Conservation (phyloP, 139 green algal genomes). For the Micromonas pusilla region DNA sequence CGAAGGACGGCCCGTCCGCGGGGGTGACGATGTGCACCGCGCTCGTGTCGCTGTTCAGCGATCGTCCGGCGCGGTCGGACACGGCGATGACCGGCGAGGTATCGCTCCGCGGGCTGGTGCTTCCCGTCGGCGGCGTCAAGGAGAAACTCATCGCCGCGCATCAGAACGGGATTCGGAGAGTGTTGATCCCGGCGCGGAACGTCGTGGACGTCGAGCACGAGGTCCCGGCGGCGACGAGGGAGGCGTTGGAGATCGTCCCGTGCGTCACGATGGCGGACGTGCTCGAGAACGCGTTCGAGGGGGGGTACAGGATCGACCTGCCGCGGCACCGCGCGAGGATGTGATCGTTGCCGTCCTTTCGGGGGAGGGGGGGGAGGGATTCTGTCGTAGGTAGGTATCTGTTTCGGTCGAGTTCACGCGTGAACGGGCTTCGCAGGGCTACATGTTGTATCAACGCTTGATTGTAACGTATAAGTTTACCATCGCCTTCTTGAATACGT, state of each 20-base stretch:
- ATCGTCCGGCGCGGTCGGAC: slow-evolving; percentile 40
- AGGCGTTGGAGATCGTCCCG: slow-evolving; percentile 29
- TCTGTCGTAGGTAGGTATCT: too few relatives aligned
- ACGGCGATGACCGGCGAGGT: slow-evolving; percentile 53
- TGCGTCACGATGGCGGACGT: not conserved
- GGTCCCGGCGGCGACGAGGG: slow-evolving; percentile 29
- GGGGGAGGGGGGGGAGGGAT: too few relatives aligned
- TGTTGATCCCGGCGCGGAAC: slow-evolving; percentile 37
- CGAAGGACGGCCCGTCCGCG: slow-evolving; percentile 57
- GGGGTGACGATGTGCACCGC: slow-evolving; percentile 64
- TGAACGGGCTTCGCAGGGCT: too few relatives aligned
- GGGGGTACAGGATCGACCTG: not conserved
- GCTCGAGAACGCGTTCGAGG: slow-evolving; percentile 20
- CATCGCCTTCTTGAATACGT: too few relatives aligned
- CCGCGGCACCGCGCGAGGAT: too few relatives aligned
- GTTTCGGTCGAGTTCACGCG: too few relatives aligned
- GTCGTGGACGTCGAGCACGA: slow-evolving; percentile 36
- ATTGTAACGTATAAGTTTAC: too few relatives aligned
- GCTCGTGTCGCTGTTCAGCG: slow-evolving; percentile 55
- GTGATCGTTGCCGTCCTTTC: too few relatives aligned
- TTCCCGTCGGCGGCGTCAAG: slow-evolving; percentile 55
- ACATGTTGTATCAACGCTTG: too few relatives aligned
- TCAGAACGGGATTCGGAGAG: slow-evolving; percentile 41
- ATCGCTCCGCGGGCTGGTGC: slow-evolving; percentile 50
- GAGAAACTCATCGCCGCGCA: slow-evolving; percentile 43